These are phyloP conservation scores for Fusarium avenaceum DNA, from an alignment of 2,329 filamentous ascomycete species.

Conservation along the genomic window DNA sequence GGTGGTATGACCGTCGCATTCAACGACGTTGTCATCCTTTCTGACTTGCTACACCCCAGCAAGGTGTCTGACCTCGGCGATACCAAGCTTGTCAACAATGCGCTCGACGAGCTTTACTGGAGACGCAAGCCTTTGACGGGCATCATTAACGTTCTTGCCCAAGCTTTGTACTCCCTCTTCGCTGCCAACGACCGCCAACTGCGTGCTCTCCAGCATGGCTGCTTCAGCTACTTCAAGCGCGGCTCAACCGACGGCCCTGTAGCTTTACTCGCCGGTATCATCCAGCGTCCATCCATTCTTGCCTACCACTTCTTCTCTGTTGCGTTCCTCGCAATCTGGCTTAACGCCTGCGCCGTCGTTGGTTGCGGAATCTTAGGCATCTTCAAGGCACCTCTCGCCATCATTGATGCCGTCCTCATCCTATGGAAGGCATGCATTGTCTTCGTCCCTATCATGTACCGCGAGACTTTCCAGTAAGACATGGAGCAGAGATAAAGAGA, in stretches of 20 bases:
- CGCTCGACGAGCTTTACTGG: constrained; percentile 87
- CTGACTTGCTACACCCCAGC: constrained; percentile 78
- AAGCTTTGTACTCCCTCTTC: constrained; percentile 92
- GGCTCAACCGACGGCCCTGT: constrained; percentile 82
- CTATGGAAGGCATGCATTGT: constrained; percentile 86
- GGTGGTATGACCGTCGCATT: constrained; percentile 98
- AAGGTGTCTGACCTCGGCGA: constrained; percentile 78
- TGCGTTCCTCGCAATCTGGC: constrained; percentile 87
- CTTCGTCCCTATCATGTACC: constrained; percentile 84
- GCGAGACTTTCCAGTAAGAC: constrained; percentile 63
- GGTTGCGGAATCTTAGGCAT: constrained; percentile 55
- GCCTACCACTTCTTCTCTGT: constrained; percentile 96
- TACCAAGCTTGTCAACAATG: constrained; percentile 72
- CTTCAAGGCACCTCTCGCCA: constrained; percentile 68
- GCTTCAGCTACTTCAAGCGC: constrained; percentile 91
- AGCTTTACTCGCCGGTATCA: constrained; percentile 84
- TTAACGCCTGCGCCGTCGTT: constrained; percentile 60
- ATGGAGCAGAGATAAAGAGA: not conserved
- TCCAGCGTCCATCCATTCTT: constrained; percentile 81
- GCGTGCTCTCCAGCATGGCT: constrained; percentile 85
- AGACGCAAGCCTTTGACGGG: constrained; percentile 82
- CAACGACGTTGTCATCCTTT: constrained; percentile 87
- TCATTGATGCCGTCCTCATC: constrained; percentile 76
- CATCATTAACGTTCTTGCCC: constrained; percentile 98
- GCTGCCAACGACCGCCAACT: constrained; percentile 85